phyloP scores from a whole-genome alignment of 257 asterid genomes.

The Petunia secreta region DNA sequence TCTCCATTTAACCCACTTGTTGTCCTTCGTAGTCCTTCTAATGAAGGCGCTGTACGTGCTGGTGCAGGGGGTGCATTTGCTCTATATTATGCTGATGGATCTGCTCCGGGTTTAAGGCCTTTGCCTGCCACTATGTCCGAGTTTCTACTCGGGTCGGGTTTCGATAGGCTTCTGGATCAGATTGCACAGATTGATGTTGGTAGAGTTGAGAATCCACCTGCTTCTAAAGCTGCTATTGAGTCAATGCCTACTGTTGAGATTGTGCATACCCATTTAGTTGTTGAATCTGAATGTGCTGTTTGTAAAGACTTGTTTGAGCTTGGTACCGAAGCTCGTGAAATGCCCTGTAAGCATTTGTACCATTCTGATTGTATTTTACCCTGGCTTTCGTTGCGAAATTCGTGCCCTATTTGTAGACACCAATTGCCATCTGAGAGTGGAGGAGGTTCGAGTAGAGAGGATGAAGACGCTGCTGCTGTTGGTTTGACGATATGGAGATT shows the following conservation, averaged over 20 bases:
- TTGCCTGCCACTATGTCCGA: slow-evolving; percentile 77
- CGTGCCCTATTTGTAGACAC: slow-evolving; percentile 86
- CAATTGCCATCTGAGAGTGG: slow-evolving; percentile 51
- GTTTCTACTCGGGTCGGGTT: slow-evolving; percentile 81
- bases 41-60: slow-evolving; percentile 33
- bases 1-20: slow-evolving; percentile 92
- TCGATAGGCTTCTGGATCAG: slow-evolving; percentile 77
- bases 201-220: slow-evolving; percentile 72
- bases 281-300: slow-evolving; percentile 76
- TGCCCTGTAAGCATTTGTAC: slow-evolving; percentile 91
- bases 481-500: slow-evolving; percentile 89
- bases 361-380: slow-evolving; percentile 85
- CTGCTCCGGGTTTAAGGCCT: slow-evolving; percentile 79
- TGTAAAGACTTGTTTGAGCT: slow-evolving; percentile 81
- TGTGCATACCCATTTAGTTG: slow-evolving; percentile 42
- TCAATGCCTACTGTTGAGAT: slow-evolving; percentile 69
- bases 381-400: slow-evolving; percentile 74
- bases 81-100: slow-evolving; percentile 79
- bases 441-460: slow-evolving; percentile 37
- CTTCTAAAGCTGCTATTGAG: slow-evolving; percentile 79
- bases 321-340: slow-evolving; percentile 73
- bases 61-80: slow-evolving; percentile 58
- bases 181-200: slow-evolving; percentile 67
- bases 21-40: slow-evolving; percentile 62
- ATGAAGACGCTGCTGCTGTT: slow-evolving; percentile 46